phyloP scores from a whole-genome alignment of 2,329 filamentous ascomycete species.

The Stenocarpella maydis region DNA sequence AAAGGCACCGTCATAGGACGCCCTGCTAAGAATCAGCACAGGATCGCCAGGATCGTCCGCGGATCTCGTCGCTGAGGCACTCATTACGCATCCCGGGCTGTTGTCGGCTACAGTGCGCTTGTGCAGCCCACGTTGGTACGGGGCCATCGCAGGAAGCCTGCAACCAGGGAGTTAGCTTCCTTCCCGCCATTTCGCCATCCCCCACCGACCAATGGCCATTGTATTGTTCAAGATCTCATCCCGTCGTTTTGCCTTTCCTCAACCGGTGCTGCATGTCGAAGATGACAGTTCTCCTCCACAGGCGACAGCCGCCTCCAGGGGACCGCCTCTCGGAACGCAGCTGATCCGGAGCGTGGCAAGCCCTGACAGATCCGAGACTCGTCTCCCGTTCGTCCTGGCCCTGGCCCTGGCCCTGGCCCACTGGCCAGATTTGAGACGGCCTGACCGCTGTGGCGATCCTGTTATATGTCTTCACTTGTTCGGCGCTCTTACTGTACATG shows the following conservation, averaged over 20 bases:
- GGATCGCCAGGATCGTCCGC: slow-evolving; percentile 16
- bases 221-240: slow-evolving; percentile 2
- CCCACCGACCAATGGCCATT: not conserved
- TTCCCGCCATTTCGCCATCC: not conserved
- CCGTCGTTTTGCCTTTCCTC: slow-evolving; percentile 4
- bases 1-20: not conserved
- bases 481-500: not conserved
- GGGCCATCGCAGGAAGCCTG: not conserved
- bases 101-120: not conserved
- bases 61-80: slow-evolving; percentile 1
- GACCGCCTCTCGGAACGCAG: slow-evolving; percentile 11
- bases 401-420: too few species aligned
- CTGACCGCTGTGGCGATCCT: not conserved
- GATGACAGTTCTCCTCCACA: slow-evolving; percentile 4
- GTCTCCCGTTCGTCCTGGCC: slow-evolving; percentile 4
- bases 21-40: slow-evolving; percentile 7
- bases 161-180: not conserved
- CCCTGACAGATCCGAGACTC: slow-evolving; percentile 27
- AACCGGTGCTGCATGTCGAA: slow-evolving; percentile 1
- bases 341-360: slow-evolving; percentile 13
- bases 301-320: slow-evolving; percentile 22
- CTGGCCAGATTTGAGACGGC: slow-evolving; percentile 1
- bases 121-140: not conserved
- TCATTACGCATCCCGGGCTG: not conserved
- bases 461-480: not conserved